A percentile compares a stretch with the other conserved stretches of the same genome.
These are phyloP conservation scores for Candida nitratophila DNA, from an alignment of 805 yeast genomes.

Conservation along the genomic window DNA sequence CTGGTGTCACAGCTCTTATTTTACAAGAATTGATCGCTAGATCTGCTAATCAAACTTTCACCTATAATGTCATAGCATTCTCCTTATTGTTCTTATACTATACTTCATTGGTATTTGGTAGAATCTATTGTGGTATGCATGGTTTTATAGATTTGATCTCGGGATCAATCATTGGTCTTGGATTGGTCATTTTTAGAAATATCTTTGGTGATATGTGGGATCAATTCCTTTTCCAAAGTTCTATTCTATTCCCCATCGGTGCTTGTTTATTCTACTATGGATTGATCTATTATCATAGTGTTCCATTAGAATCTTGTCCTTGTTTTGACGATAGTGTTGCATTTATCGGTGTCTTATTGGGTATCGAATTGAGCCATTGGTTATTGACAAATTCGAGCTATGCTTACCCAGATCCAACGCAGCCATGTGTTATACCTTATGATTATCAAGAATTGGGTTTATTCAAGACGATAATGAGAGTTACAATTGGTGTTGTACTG, in stretches of 20 bases:
- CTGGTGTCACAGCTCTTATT: constrained; percentile 62
- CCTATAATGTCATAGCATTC: constrained; percentile 5
- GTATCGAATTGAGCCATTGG: constrained; percentile 64
- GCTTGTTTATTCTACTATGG: constrained; percentile 36
- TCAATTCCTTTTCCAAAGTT: constrained; percentile 26
- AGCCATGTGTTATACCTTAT: constrained; percentile 32
- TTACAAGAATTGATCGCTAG: constrained; percentile 10
- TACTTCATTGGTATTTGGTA: constrained; percentile 62
- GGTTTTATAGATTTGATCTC: constrained; percentile 70
- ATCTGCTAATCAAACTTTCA: constrained; percentile 10
- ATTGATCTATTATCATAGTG: constrained; percentile 63
- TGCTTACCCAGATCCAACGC: background rate
- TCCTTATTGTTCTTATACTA: constrained; percentile 40
- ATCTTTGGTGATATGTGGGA: constrained; percentile 39
- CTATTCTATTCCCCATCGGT: constrained; percentile 27
- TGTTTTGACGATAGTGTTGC: constrained; percentile 95
- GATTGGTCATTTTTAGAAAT: constrained; percentile 42
- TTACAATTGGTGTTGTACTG: constrained; percentile 51
- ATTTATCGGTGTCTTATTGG: constrained; percentile 80
- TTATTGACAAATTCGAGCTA: constrained; percentile 18
- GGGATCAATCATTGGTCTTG: constrained; percentile 61
- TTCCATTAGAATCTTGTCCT: constrained; percentile 90
- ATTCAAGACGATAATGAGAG: constrained; percentile 35
- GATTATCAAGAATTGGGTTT: constrained; percentile 35
- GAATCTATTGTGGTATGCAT: constrained; percentile 97